Base-by-base conservation (phyloP, 768 basidiomycete species). In the Suillus paluster region DNA sequence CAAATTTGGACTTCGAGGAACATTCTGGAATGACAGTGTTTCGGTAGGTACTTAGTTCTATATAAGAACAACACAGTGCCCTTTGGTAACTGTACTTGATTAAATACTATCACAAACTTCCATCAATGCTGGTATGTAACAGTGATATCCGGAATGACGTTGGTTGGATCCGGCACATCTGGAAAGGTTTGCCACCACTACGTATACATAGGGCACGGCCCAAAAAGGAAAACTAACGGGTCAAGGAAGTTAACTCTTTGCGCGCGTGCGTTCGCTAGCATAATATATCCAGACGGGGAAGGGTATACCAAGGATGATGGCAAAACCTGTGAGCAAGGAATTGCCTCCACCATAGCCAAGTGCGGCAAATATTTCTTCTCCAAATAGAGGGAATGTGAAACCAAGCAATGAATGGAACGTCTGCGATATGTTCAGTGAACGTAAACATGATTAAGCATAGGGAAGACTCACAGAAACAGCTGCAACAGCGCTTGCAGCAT, bases 211-310 rank as follows among this genome's bases (percentile, higher is more conserved):
- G 30, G 30, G 30, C 30, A 30, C 6, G 30, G 30, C 30, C 30
- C 30, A 3, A 30, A 30, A 30, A 30, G 30, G 34, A 23, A n/a
- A 30, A 48, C 41, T 38, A 68, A 42, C 61, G 61, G 12, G 71
- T 70, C 30, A 79, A 62, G 11, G 77, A 54, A n/a, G n/a, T n/a
- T n/a, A n/a, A 64, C 83, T 85, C 46, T 73, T 77, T 25, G 76
- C 70, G 7, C 87, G 80, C 27, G 86, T 79, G 46, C 77, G 72
- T 70, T 86, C 90, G 54, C 90, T 90, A 49, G 80, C 77, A 78
- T 80, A 88, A 74, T 86, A 92, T 8, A 92, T 80, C 83, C 83
- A 91, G 2, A 90, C 73, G 2, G 90, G 89, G 77, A 91, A 91
- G 1, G 90, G 89, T 62, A 90, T 86, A 11, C 90, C 90, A 15